These are phyloP conservation scores for Terfezia boudieri DNA, from an alignment of 495 filamentous ascomycete species.

Conservation along the genomic window DNA sequence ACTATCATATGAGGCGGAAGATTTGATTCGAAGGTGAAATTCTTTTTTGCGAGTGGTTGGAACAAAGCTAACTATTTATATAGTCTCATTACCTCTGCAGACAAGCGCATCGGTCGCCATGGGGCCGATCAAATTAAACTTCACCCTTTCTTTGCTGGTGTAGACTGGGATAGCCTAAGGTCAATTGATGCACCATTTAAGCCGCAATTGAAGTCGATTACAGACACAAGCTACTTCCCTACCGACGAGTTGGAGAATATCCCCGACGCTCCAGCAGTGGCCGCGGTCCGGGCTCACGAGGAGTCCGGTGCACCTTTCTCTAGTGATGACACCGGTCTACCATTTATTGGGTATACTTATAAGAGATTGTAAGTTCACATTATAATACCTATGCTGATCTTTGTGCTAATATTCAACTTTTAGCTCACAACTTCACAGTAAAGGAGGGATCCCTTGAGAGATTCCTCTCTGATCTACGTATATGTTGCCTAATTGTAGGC, in stretches of 20 bases:
- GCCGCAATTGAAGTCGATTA: conserved; percentile 68
- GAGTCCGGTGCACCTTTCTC: conserved; percentile 6
- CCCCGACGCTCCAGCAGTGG: conserved; percentile 15
- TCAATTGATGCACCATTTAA: conserved; percentile 89
- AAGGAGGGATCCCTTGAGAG: neutral
- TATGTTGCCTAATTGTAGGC: too few relatives aligned
- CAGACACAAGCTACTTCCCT: conserved; percentile 97
- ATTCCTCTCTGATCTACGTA: too few relatives aligned
- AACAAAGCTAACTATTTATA: neutral
- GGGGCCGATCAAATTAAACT: conserved; percentile 76
- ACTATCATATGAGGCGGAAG: conserved; percentile 66
- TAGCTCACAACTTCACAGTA: neutral
- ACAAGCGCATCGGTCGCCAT: conserved; percentile 66
- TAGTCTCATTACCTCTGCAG: conserved; percentile 76
- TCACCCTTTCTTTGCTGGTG: conserved; percentile 89
- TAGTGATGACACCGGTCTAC: conserved; percentile 65
- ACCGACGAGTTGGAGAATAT: conserved; percentile 71
- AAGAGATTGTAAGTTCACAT: conserved; percentile 76
- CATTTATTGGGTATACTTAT: conserved; percentile 97
- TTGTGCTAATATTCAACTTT: neutral
- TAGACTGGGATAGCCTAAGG: conserved; percentile 77
- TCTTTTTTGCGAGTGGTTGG: neutral
- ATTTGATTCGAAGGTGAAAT: conserved; percentile 59
- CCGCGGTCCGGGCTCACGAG: conserved; percentile 30
- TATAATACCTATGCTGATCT: neutral